Evolutionary conservation across 2,329 filamentous ascomycete genomes (phyloP).

Genomic region (Penicillium sp.): DNA sequence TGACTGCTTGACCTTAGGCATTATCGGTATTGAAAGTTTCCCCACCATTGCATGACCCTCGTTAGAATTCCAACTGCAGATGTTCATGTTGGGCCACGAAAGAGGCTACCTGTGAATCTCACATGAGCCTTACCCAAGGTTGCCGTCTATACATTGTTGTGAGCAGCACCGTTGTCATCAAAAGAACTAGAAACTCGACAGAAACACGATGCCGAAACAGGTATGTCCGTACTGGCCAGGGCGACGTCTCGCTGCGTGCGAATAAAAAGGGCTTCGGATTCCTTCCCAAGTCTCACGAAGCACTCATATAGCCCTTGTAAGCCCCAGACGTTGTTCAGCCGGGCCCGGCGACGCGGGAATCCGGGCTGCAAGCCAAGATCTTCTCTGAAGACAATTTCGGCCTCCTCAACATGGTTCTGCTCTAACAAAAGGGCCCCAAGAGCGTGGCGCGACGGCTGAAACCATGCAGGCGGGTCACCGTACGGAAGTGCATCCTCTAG

Average conservation of each 20-base stretch:
- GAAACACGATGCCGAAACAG: constrained; percentile 57
- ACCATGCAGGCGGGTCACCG: constrained; percentile 73
- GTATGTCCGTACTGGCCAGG: constrained; percentile 57
- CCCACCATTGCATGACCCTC: no score
- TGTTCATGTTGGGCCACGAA: no score
- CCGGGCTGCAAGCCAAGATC: constrained; percentile 57
- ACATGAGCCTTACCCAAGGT: no score
- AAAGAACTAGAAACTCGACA: constrained; percentile 36
- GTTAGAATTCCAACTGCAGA: no score
- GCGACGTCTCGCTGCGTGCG: constrained; percentile 51
- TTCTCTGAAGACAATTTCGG: constrained; percentile 55
- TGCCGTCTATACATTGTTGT: no score
- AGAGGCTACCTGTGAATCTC: no score
- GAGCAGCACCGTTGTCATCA: no score
- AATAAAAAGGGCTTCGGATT: constrained; percentile 47
- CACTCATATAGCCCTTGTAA: constrained; percentile 71
- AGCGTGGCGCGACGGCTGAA: constrained; percentile 69
- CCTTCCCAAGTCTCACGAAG: constrained; percentile 52
- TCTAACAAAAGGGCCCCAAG: constrained; percentile 67
- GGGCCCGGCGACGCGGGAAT: constrained; percentile 60
- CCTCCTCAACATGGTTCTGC: constrained; percentile 56
- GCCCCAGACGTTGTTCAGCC: constrained; percentile 72
- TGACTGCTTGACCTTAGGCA: no score
- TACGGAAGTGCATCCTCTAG: constrained; percentile 64
- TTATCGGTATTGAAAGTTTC: no score